A percentile compares a stretch with the other conserved stretches of the same genome.
Conservation (phyloP, 2,329 filamentous ascomycete genomes). For the Ophiocordyceps camponoti-saundersi region DNA sequence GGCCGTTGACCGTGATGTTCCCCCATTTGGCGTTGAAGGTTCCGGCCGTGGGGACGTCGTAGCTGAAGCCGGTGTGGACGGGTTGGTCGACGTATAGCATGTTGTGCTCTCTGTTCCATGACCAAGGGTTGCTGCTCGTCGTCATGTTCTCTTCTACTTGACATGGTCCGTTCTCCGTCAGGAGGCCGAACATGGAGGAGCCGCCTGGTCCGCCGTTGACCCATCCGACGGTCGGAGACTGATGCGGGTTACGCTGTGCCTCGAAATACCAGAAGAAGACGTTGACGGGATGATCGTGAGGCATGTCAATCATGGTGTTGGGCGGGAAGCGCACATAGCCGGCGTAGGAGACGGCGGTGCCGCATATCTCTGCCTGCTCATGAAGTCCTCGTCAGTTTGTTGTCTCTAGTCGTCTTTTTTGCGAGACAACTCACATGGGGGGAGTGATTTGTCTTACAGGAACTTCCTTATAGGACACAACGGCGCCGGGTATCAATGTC, state of each 20-base stretch:
- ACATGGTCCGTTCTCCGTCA: constrained; percentile 40
- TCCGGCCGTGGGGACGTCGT: constrained; percentile 46
- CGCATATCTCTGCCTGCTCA: constrained; percentile 2
- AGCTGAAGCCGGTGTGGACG: constrained; percentile 51
- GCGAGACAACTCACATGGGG: no score
- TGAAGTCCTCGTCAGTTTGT: no score
- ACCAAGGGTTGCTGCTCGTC: constrained; percentile 40
- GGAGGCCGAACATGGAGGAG: constrained; percentile 47
- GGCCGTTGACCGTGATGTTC: constrained; percentile 20
- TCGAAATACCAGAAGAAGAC: constrained; percentile 33
- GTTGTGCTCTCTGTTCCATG: constrained; percentile 40
- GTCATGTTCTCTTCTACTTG: constrained; percentile 29
- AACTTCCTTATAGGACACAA: constrained; percentile 1
- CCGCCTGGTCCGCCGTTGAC: constrained; percentile 47
- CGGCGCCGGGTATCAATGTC: not conserved
- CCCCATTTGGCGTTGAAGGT: constrained; percentile 32
- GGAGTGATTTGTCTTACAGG: not conserved
- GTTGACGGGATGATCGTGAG: not conserved
- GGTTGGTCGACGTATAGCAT: constrained; percentile 43
- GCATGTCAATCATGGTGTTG: not conserved
- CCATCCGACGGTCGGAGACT: constrained; percentile 38
- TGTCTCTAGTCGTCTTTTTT: no score
- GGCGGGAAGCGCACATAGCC: constrained; percentile 2
- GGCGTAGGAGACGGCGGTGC: not conserved
- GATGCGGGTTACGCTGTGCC: constrained; percentile 20